Evolutionary conservation across 2,329 filamentous ascomycete species (phyloP).

Genomic region (Venturia asperata): DNA sequence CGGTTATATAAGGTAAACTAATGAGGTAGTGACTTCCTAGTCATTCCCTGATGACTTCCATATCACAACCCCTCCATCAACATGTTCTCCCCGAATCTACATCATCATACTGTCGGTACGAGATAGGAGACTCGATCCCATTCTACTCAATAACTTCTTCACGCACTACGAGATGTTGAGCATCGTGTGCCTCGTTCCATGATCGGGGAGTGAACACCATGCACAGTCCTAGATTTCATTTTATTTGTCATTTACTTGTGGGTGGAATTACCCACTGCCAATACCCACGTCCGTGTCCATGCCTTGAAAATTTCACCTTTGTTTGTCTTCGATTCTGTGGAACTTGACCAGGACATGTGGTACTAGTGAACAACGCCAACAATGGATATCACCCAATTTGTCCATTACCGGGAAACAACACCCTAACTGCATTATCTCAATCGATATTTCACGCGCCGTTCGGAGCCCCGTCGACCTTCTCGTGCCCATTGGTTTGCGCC

Average conservation of each 20-base stretch:
- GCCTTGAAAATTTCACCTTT: neutral
- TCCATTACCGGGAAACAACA: neutral
- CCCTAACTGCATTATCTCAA: neutral
- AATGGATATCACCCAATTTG: constrained; percentile 2
- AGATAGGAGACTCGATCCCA: too few relatives aligned
- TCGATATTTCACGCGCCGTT: neutral
- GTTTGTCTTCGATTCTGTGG: neutral
- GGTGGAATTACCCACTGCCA: neutral
- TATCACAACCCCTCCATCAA: too few relatives aligned
- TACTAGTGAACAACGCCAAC: neutral
- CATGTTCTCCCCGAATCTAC: too few relatives aligned
- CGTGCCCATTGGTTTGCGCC: neutral
- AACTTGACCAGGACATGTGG: neutral
- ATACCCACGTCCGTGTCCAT: neutral
- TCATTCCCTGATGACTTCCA: too few relatives aligned
- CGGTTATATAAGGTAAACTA: too few relatives aligned
- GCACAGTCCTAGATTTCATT: too few relatives aligned
- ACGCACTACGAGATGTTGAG: too few relatives aligned
- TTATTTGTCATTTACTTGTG: neutral
- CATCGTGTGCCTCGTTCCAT: too few relatives aligned
- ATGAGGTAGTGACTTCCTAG: too few relatives aligned
- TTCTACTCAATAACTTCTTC: too few relatives aligned
- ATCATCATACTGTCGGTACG: too few relatives aligned
- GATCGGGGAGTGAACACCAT: too few relatives aligned
- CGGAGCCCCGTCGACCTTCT: neutral